phyloP scores from a whole-genome alignment of 2,329 filamentous ascomycete species.

The Nothophoma quercina region DNA sequence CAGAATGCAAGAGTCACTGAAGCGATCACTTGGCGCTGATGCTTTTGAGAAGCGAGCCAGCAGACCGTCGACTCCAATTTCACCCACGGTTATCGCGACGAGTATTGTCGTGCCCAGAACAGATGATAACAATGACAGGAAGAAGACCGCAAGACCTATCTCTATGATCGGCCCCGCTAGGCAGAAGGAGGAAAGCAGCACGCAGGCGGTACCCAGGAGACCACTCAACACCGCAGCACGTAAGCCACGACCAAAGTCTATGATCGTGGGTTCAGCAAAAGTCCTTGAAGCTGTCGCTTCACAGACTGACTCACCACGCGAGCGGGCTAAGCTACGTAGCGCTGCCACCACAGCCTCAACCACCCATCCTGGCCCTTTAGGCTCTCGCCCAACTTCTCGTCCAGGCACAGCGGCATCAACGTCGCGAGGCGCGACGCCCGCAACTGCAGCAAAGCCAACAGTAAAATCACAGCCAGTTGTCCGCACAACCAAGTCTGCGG shows the following conservation, averaged over 20 bases:
- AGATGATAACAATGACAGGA: background rate
- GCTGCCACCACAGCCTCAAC: background rate
- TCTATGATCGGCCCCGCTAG: background rate
- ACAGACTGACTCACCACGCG: slow-evolving; percentile 8
- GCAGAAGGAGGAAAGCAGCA: background rate
- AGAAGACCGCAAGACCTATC: background rate
- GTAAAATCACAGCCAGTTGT: background rate
- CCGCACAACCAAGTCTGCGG: slow-evolving; percentile 2
- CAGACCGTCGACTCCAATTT: slow-evolving; percentile 3
- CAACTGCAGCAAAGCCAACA: background rate
- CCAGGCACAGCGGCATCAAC: background rate
- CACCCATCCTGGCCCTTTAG: background rate
- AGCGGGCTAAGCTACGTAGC: slow-evolving; percentile 10
- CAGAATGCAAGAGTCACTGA: slow-evolving; percentile 11
- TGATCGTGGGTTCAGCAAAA: slow-evolving; percentile 11
- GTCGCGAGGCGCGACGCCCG: background rate
- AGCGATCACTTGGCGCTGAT: slow-evolving; percentile 16
- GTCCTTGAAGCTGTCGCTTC: slow-evolving; percentile 6
- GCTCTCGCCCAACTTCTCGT: background rate
- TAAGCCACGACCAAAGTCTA: slow-evolving; percentile 16
- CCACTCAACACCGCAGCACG: slow-evolving; percentile 4
- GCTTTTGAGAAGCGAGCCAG: slow-evolving; percentile 1
- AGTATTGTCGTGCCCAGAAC: background rate
- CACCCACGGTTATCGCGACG: background rate
- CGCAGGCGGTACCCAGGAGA: background rate